phyloP scores from a whole-genome alignment of 2,329 filamentous ascomycete genomes.

The Penicillium hesseltinei region DNA sequence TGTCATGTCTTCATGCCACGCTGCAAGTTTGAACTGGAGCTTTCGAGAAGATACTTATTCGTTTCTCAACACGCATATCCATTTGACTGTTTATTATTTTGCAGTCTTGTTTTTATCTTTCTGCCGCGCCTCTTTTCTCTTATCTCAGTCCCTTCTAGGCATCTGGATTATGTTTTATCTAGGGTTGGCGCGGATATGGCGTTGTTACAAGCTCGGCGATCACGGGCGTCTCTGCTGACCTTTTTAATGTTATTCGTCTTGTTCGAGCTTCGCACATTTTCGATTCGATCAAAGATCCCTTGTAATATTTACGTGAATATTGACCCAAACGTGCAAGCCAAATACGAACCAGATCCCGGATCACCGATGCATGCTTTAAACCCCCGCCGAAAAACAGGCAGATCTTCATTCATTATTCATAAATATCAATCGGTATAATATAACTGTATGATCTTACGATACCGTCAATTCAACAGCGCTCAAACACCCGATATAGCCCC shows the following conservation, averaged over 20 bases:
- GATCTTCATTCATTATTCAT: slow-evolving; percentile 2
- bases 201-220: slow-evolving; percentile 6
- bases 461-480: slow-evolving; percentile 66
- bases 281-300: background rate
- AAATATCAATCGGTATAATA: background rate
- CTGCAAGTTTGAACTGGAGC: background rate
- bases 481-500: slow-evolving; percentile 90
- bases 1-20: background rate
- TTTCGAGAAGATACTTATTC: background rate
- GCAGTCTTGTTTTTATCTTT: background rate
- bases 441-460: background rate
- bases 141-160: background rate
- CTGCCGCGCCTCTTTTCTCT: background rate
- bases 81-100: background rate
- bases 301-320: background rate
- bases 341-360: too few relatives aligned
- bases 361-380: background rate
- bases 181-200: slow-evolving; percentile 1
- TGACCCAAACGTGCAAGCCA: too few relatives aligned
- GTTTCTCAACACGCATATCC: background rate
- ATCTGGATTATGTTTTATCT: slow-evolving; percentile 4
- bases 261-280: background rate
- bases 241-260: background rate
- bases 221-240: background rate
- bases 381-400: background rate